Base-by-base conservation (phyloP, 1,139 yeast genomes). In the Lizanozyma gosingica region DNA sequence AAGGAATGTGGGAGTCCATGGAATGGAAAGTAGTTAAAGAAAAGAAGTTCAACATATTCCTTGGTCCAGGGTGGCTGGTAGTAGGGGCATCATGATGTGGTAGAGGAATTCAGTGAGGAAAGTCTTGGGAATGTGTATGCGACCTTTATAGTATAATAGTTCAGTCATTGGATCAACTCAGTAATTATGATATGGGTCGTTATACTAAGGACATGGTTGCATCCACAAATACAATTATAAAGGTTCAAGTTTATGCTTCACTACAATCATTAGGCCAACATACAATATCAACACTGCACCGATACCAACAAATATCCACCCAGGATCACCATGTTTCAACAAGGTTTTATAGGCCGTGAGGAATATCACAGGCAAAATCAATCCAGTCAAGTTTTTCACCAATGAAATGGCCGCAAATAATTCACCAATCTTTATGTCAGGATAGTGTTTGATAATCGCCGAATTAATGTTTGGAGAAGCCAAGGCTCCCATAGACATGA, bases 341-440 rank as follows among this genome's bases (percentile, higher is more conserved):
- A 22, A 22, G 9, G 9, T 6, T 22, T 59, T 64, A 51, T 67
- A 68, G 18, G 63, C 17, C 4, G 55, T 47, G 41, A 66, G 48
- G 17, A 63, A 29, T 2, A 55, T 29, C 6, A 64, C 43, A 2
- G 73, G 71, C 2, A 52, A 41, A 1, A 56, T 38, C 17, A 67
- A 49, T 33, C 53, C 47, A 33, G 53, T 47, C 2, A 59, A 36
- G 47, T 62, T 67, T 45, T 60, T 64, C 37, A 65, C 43, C 32
- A 67, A 45, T 1, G 71, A 57, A 41, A 65, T 44, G 4, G 66
- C 72, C 35, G 71, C 69, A 40, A 65, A 63, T 3, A 66, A 55
- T 45, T 67, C 72, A 3, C 73, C 73, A 3, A 60, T 55, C 45
- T 57, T 65, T 9, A 62, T 52, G 45, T 63, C 68, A 0, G 72